These are phyloP conservation scores for Linnemannia schmuckeri DNA, from an alignment of 192 early-diverging fungal species.

Conservation along the genomic window DNA sequence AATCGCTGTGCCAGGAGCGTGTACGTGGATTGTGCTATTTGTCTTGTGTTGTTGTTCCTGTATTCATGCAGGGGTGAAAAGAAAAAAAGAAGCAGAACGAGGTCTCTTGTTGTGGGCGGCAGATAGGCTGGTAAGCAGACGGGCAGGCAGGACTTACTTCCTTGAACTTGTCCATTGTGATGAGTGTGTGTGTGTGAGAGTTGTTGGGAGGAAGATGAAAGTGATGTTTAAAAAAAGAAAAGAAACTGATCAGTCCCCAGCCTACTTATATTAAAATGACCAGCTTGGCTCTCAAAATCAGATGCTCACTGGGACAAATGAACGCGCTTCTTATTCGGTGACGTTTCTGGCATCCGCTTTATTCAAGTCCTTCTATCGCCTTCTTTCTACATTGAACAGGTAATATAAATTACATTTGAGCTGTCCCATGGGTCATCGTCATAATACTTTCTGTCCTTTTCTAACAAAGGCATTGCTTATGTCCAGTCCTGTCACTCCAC, in stretches of 20 bases:
- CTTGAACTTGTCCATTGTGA: slow-evolving; percentile 66
- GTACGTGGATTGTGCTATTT: not conserved
- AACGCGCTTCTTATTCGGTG: slow-evolving; percentile 10
- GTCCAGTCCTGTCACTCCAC: not conserved
- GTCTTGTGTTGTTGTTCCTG: not conserved
- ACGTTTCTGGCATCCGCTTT: slow-evolving; percentile 5
- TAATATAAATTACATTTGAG: no score
- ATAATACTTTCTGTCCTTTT: not conserved
- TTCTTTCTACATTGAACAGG: not conserved
- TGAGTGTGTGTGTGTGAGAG: slow-evolving; percentile 18
- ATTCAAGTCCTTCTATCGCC: not conserved
- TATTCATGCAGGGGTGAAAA: not conserved
- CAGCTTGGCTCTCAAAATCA: not conserved
- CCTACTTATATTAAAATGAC: slow-evolving; percentile 4
- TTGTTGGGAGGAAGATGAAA: slow-evolving; percentile 17
- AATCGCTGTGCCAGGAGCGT: not conserved
- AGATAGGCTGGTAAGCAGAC: not conserved
- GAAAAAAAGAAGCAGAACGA: not conserved
- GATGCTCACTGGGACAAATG: slow-evolving; percentile 8
- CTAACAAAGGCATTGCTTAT: not conserved
- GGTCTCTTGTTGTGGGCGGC: not conserved
- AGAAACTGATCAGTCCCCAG: not conserved
- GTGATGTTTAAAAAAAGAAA: slow-evolving; percentile 17
- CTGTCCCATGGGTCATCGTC: not conserved
- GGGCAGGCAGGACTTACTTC: slow-evolving; percentile 59